Percentiles rank a stretch among this genome's conserved stretches.
phyloP scores from a whole-genome alignment of 1,284 basidiomycete species.

The Ceratobasidium sp. region DNA sequence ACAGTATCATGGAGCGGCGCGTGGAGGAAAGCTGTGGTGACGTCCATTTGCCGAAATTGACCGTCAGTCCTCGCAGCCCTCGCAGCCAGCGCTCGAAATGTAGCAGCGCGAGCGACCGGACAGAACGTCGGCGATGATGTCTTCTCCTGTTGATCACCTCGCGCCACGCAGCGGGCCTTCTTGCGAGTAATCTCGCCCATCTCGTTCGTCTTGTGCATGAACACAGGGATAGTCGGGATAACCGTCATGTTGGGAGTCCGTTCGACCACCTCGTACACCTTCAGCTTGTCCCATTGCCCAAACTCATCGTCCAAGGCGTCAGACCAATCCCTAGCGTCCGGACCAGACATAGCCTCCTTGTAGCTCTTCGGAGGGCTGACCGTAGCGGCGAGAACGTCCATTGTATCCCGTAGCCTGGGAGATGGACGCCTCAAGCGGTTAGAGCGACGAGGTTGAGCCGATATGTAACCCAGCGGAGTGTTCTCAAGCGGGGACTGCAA shows the following conservation, averaged over 20 bases:
- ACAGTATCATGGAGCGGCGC: conserved; percentile 4
- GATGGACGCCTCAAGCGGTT: too few relatives aligned
- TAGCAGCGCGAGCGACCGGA: conserved; percentile 15
- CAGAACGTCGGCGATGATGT: not conserved
- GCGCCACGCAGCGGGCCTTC: conserved; percentile 28
- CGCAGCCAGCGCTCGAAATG: not conserved
- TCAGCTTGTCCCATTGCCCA: not conserved
- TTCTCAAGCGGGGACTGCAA: not conserved
- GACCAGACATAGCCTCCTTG: conserved; percentile 6
- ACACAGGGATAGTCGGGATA: not conserved
- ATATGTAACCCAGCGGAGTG: not conserved
- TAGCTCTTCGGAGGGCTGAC: too few relatives aligned
- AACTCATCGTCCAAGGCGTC: conserved; percentile 15
- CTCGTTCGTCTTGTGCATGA: conserved; percentile 21
- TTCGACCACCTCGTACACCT: conserved; percentile 9
- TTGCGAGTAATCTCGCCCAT: not conserved
- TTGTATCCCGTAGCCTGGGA: too few relatives aligned
- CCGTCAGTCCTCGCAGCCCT: not conserved
- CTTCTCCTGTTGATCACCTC: not conserved
- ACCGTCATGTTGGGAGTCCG: not conserved
- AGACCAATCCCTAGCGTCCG: conserved; percentile 22
- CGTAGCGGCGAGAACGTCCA: too few relatives aligned
- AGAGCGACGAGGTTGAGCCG: too few relatives aligned
- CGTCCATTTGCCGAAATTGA: conserved; percentile 11
- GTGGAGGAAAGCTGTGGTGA: not conserved